Evolutionary conservation across 805 yeast species (phyloP).

Genomic region (Torulaspora maleeae): DNA sequence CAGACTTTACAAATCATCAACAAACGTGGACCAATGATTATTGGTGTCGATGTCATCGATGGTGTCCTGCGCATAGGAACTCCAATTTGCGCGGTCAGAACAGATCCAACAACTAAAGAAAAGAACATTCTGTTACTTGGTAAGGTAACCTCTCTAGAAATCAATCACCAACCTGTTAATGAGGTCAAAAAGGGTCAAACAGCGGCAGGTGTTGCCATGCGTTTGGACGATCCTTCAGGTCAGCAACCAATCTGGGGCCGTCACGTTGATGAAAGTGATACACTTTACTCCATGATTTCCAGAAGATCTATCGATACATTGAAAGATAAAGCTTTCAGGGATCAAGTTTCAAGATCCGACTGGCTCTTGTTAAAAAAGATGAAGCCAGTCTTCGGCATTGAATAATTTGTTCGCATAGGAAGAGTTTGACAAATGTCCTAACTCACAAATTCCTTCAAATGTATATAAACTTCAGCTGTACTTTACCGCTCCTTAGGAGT

Average conservation of each 20-base stretch:
- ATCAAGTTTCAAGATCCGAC: constrained; percentile 88
- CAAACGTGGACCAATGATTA: constrained; percentile 98
- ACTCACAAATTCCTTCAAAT: neutral
- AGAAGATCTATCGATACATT: constrained; percentile 93
- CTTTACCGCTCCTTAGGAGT: neutral
- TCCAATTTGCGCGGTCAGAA: constrained; percentile 90
- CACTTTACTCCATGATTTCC: constrained; percentile 80
- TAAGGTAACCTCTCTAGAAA: constrained; percentile 87
- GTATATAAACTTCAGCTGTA: constrained; percentile 2
- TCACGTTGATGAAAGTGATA: constrained; percentile 92
- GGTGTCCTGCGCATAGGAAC: constrained; percentile 89
- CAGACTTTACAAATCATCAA: constrained; percentile 93
- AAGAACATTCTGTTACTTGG: constrained; percentile 69
- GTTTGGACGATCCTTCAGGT: constrained; percentile 86
- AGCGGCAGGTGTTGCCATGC: constrained; percentile 97
- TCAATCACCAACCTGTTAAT: constrained; percentile 81
- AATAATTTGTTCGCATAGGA: constrained; percentile 23
- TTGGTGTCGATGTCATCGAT: constrained; percentile 95
- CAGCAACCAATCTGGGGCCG: constrained; percentile 99
- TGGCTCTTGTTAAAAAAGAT: constrained; percentile 88
- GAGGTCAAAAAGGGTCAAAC: constrained; percentile 91
- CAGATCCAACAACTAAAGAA: constrained; percentile 79
- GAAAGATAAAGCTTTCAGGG: constrained; percentile 97
- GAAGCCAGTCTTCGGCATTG: constrained; percentile 82
- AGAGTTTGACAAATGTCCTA: neutral